phyloP scores from a whole-genome alignment of 1,284 basidiomycete species.

The Pterulicium gracile region DNA sequence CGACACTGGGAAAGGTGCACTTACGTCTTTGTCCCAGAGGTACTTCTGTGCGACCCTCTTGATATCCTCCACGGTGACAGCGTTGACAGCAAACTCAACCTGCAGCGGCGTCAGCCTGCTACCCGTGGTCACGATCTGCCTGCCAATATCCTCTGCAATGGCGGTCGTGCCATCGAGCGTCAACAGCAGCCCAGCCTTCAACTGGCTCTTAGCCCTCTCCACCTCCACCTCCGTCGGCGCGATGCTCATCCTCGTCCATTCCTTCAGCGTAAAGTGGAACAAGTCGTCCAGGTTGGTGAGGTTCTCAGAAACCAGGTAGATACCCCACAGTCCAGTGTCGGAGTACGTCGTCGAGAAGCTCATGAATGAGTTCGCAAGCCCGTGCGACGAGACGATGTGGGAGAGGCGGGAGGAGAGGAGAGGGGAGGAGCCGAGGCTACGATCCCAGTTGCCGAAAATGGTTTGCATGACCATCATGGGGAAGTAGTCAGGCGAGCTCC shows the following conservation, averaged over 20 bases:
- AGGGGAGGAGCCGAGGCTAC: conserved; percentile 85
- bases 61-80: conserved; percentile 84
- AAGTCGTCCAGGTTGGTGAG: conserved; percentile 89
- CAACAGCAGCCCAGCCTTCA: conserved; percentile 90
- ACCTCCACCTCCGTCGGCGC: conserved; percentile 81
- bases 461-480: conserved; percentile 98
- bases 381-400: conserved; percentile 87
- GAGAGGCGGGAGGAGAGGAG: conserved; percentile 88
- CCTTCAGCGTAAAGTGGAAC: conserved; percentile 87
- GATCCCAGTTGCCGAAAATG: conserved; percentile 99
- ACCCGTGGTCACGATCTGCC: conserved; percentile 93
- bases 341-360: conserved; percentile 99
- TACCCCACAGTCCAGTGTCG: conserved; percentile 98
- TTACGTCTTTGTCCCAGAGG: conserved; percentile 90
- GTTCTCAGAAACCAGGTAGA: conserved; percentile 96
- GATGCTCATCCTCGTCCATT: conserved; percentile 96
- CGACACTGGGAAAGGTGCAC: conserved; percentile 20
- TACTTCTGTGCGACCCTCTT: conserved; percentile 93
- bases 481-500: conserved; percentile 98
- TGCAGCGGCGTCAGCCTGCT: conserved; percentile 85
- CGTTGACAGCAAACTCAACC: conserved; percentile 89
- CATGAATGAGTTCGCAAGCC: conserved; percentile 99
- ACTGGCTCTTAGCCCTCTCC: conserved; percentile 94
- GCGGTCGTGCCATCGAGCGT: conserved; percentile 92
- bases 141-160: conserved; percentile 95